Conservation (phyloP, 148 eudicot species). For the Rhododendron ferrugineum region DNA sequence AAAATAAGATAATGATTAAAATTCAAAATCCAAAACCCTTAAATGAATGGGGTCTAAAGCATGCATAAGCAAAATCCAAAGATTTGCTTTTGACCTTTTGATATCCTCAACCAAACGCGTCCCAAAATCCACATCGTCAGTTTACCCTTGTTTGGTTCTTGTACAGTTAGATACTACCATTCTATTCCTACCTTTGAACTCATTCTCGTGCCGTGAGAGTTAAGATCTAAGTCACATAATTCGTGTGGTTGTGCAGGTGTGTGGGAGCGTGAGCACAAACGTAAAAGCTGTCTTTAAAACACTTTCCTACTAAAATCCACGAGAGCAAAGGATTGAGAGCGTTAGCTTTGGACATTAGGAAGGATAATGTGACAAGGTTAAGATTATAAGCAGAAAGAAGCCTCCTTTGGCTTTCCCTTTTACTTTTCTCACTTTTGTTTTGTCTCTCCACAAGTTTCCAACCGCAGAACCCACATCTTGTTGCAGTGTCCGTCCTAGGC, state of each 20-base stretch:
- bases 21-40: no score
- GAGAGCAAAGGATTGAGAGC: neutral
- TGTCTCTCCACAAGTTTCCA: neutral
- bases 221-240: no score
- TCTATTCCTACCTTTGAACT: neutral
- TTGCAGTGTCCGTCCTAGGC: neutral
- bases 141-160: neutral
- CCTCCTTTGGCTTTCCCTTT: neutral
- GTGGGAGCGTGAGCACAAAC: no score
- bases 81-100: neutral
- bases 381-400: neutral
- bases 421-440: neutral
- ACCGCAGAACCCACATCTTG: neutral
- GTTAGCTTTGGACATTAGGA: neutral
- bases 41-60: no score
- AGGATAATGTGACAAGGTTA: neutral
- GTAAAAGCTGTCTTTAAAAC: neutral
- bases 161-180: neutral
- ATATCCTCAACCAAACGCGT: neutral
- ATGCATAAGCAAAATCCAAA: no score
- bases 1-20: no score
- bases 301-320: no score
- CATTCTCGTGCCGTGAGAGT: neutral
- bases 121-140: neutral
- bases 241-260: no score